Conservation (phyloP, 768 basidiomycete species). For the Amanita inopinata region DNA sequence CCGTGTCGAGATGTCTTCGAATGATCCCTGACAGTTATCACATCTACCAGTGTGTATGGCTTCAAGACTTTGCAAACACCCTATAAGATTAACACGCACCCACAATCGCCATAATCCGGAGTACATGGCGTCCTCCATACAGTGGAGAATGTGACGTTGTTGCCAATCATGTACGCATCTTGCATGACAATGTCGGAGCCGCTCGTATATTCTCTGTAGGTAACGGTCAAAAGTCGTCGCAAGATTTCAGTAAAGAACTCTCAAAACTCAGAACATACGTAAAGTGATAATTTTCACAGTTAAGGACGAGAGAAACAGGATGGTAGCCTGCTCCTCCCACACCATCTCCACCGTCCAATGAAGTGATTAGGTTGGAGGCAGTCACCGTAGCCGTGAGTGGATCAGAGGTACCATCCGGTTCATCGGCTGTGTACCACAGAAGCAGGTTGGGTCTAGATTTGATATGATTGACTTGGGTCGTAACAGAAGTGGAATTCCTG, state of each 20-base stretch:
- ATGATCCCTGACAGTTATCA: conserved; percentile 57
- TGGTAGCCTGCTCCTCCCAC: conserved; percentile 48
- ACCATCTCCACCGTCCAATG: conserved; percentile 43
- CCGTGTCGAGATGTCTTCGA: conserved; percentile 58
- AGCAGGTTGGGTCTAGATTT: conserved; percentile 61
- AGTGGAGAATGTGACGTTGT: conserved; percentile 57
- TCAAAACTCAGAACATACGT: conserved; percentile 22
- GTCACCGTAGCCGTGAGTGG: conserved; percentile 49
- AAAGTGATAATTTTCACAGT: conserved; percentile 62
- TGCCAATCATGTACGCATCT: conserved; percentile 50
- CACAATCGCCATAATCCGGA: conserved; percentile 60
- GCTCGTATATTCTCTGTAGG: conserved; percentile 29
- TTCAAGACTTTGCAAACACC: too few relatives aligned
- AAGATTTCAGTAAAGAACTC: not conserved
- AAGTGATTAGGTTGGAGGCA: conserved; percentile 47
- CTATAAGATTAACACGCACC: too few relatives aligned
- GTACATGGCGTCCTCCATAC: conserved; percentile 59
- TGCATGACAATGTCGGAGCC: conserved; percentile 68
- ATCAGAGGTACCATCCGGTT: conserved; percentile 63
- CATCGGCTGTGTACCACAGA: conserved; percentile 67
- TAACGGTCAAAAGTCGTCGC: not conserved
- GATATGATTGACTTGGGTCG: conserved; percentile 57
- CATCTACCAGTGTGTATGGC: too few relatives aligned
- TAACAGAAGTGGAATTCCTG: conserved; percentile 52
- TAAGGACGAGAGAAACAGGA: conserved; percentile 54